Percentiles rank a stretch among this genome's conserved stretches.
Conservation (phyloP, 768 basidiomycete genomes). For the Postia placenta region DNA sequence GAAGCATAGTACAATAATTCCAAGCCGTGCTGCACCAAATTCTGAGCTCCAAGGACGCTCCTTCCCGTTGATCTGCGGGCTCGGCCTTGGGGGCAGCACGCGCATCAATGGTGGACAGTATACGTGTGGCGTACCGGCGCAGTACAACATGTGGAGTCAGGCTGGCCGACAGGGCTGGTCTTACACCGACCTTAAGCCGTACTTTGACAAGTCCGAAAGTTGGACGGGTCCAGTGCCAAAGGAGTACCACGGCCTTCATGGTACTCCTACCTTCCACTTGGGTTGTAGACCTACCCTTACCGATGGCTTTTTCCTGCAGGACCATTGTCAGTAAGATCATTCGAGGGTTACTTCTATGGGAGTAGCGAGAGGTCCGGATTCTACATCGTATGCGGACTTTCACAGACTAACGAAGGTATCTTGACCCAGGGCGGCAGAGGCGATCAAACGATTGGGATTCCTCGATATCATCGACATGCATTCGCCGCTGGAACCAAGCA, state of each 20-base stretch:
- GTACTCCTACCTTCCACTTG: conserved; percentile 7
- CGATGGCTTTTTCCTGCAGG: background rate
- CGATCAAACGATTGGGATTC: conserved; percentile 15
- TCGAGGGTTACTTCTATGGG: conserved; percentile 8
- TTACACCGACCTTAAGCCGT: conserved; percentile 27
- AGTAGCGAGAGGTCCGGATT: conserved; percentile 7
- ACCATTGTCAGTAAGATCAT: background rate
- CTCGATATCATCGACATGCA: conserved; percentile 17
- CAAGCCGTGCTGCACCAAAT: background rate
- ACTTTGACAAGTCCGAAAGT: conserved; percentile 28
- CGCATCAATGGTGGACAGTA: conserved; percentile 12
- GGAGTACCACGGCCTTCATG: conserved; percentile 1
- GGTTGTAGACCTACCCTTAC: background rate
- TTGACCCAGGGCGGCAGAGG: conserved; percentile 9
- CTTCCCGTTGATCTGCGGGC: background rate
- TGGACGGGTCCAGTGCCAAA: background rate
- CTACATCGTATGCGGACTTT: too few relatives aligned
- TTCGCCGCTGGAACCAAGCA: conserved; percentile 13
- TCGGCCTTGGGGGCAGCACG: background rate
- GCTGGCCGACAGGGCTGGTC: conserved; percentile 28
- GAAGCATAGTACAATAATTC: conserved; percentile 1
- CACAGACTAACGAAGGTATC: background rate
- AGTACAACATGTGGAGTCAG: conserved; percentile 26
- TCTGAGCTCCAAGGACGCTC: conserved; percentile 2
- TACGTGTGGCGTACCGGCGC: conserved; percentile 22